These are phyloP conservation scores for Lentinula sp. DNA, from an alignment of 768 basidiomycete genomes.

Conservation along the genomic window DNA sequence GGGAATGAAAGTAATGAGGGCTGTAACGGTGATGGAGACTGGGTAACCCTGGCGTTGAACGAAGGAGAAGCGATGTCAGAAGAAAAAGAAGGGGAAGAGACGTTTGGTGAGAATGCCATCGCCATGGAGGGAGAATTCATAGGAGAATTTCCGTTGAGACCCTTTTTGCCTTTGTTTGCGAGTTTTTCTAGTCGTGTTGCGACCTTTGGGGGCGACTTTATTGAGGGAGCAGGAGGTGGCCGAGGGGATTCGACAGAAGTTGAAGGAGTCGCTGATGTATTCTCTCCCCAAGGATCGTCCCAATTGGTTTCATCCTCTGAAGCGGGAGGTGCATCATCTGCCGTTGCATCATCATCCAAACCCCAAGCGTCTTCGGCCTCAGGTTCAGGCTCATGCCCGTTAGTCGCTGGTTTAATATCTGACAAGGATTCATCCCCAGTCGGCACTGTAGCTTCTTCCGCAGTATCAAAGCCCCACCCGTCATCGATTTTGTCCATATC, in stretches of 20 bases:
- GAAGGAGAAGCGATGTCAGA: constrained; percentile 15
- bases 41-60: background rate
- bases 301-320: constrained; percentile 39
- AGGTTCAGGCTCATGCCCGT: constrained; percentile 21
- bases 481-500: constrained; percentile 5
- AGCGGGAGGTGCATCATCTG: constrained; percentile 25
- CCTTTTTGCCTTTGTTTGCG: constrained; percentile 48
- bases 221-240: constrained; percentile 23
- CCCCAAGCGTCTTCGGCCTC: constrained; percentile 65
- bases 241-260: constrained; percentile 18
- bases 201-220: constrained; percentile 39
- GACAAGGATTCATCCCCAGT: constrained; percentile 19
- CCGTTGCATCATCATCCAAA: constrained; percentile 49
- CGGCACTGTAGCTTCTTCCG: constrained; percentile 27
- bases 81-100: constrained; percentile 12
- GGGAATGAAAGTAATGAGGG: background rate
- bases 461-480: constrained; percentile 15
- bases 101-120: constrained; percentile 13
- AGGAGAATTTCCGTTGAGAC: constrained; percentile 25
- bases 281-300: constrained; percentile 70
- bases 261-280: constrained; percentile 13
- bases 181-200: constrained; percentile 56
- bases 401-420: constrained; percentile 10
- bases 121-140: constrained; percentile 14
- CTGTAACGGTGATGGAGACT: background rate